phyloP scores from a whole-genome alignment of 768 basidiomycete species.

The Suillus placidus region DNA sequence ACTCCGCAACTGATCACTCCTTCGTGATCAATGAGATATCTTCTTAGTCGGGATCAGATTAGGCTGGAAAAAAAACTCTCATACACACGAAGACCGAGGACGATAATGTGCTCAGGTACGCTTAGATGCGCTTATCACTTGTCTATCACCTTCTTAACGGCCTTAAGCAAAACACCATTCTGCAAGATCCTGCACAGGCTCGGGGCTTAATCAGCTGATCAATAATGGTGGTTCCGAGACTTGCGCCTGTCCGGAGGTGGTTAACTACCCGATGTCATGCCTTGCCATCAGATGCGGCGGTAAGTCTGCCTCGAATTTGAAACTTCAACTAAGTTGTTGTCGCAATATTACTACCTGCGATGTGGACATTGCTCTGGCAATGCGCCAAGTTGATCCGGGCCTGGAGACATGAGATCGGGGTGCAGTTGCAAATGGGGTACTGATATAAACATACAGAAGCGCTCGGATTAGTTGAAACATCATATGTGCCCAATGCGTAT shows the following conservation, averaged over 20 bases:
- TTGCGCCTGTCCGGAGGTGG: not conserved
- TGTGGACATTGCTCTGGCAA: not conserved
- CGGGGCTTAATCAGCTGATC: not conserved
- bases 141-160: constrained; percentile 11
- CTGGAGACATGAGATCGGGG: not conserved
- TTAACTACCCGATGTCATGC: not conserved
- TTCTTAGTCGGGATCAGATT: not conserved
- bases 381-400: not conserved
- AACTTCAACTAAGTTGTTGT: not conserved
- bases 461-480: not conserved
- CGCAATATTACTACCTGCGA: not conserved
- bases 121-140: constrained; percentile 1
- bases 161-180: constrained; percentile 1
- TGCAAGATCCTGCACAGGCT: constrained; percentile 2
- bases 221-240: not conserved
- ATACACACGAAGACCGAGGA: not conserved
- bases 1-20: not conserved
- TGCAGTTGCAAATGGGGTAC: not conserved
- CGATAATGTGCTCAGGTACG: constrained; percentile 6
- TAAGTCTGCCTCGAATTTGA: not conserved
- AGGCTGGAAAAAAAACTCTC: not conserved
- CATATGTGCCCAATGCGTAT: not conserved
- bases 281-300: not conserved
- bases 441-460: not conserved
- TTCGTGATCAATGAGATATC: too few species aligned